Base-by-base conservation (phyloP, 495 filamentous ascomycete genomes). In the Pyronema omphalodes region DNA sequence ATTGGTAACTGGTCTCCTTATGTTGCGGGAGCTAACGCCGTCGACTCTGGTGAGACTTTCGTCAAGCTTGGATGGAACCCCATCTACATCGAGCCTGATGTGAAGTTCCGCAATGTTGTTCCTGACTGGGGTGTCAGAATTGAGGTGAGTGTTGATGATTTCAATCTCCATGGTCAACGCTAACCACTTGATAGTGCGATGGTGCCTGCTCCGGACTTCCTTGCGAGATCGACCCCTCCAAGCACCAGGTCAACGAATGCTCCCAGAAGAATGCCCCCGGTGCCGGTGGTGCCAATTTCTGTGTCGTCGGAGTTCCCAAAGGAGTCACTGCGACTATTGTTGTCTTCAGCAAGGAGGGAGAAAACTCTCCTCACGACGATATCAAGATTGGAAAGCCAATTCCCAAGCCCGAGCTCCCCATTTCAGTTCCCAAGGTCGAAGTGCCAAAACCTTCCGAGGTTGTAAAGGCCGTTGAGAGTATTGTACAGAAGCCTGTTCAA, bases 61-160 rank as follows among this genome's bases (percentile, higher is more conserved):
- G 71, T 83, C 49, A 88, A 84, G 71, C 73, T 91, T 51, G 83
- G 78, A 46, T 86, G 82, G 76, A 88, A 88, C 69, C 84, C 84
- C 37, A 81, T 85, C 55, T 88, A 77, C 59, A 72, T 80, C 50
- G 73, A 74, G 59, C 69, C 71, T 11, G 58, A 72, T 35, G 74
- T 73, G n/a, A 71, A 72, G 0, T 79, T 85, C 64, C 69, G 70
- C 41, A 67, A 74, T 55, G 72, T 69, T 9, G 71, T 73, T 54
- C 83, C 84, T 5, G 72, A 68, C 18, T 89, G 75, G 54, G 83
- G 84, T 60, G 67, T 88, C 36, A 77, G 77, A 60, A 80, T 89
- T 60, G 76, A 78, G 60, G 44, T 47, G 14, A 9, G 44, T 41
- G 15, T 29, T 29, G 23, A 29, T 1, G 5, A 29, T 29, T 29